A percentile compares a stretch with the other conserved stretches of the same genome.
phyloP scores from a whole-genome alignment of 768 basidiomycete genomes.

The Suillus spraguei region DNA sequence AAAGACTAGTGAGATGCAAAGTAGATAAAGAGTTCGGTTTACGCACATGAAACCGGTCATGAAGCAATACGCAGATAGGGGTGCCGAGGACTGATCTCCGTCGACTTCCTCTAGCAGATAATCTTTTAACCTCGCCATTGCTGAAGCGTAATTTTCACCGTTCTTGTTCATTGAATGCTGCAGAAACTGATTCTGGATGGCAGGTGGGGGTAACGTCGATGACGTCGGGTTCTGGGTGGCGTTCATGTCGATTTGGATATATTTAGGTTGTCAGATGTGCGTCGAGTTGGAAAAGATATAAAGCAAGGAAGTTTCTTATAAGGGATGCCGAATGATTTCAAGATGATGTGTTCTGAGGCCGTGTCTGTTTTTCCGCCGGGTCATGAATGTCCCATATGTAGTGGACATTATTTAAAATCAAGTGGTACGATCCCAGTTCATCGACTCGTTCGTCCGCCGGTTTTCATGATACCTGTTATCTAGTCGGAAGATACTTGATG shows the following conservation, averaged over 20 bases:
- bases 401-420: too few relatives aligned
- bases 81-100: constrained; percentile 42
- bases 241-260: constrained; percentile 4
- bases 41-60: constrained; percentile 81
- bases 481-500: too few relatives aligned
- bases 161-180: constrained; percentile 4
- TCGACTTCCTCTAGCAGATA: constrained; percentile 30
- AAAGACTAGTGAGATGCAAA: neutral
- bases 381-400: too few relatives aligned
- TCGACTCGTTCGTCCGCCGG: too few relatives aligned
- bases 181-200: constrained; percentile 5
- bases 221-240: neutral
- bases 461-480: too few relatives aligned
- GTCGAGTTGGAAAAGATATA: constrained; percentile 10
- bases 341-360: too few relatives aligned
- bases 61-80: constrained; percentile 68
- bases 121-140: constrained; percentile 16
- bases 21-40: neutral
- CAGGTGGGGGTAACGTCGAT: constrained; percentile 3
- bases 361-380: too few relatives aligned
- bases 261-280: constrained; percentile 5
- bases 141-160: constrained; percentile 14
- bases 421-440: too few relatives aligned
- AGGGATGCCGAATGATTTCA: constrained; percentile 17
- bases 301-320: constrained; percentile 8